Evolutionary conservation across 2,329 filamentous ascomycete species (phyloP), one percentile per base, ranked within the genome.

Genomic region (Scedosporium minutisporum): DNA sequence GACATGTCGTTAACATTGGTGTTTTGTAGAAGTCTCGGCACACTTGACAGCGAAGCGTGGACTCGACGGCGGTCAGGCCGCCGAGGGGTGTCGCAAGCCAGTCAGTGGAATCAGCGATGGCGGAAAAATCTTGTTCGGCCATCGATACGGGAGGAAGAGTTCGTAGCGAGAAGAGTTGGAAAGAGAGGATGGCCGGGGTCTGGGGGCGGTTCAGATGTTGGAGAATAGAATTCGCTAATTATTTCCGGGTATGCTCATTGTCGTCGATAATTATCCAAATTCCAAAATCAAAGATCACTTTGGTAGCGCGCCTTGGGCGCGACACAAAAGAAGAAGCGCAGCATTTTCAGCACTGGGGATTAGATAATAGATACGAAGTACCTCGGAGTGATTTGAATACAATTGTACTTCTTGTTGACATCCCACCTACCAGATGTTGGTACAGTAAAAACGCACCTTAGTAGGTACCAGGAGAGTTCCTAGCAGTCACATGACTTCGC

Each of bases 21-120:
- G 92, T 96, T 65, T 86, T 86, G 78, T 90, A 97, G 76, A 97
- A 96, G 74, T 99, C 96, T 73, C 97, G 97, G 84, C 95, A 99
- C 64, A 99, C 90, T 75, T 97, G 91, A 76, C 95, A 99, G 68
- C 95, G 90, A 21, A 99, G 81, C 3, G 92, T 87, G 64, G 89
- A 87, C 71, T 99, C 95, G 65, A 99, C 84, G 14, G 83, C 78
- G 58, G 86, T 80, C 62, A 96, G 82, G 14, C 78, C 78, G 16
- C 84, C 76, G 1, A 96, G 78, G 1, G 86, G 82, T 12, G 91
- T 96, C 10, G 78, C 70, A 5, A 92, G 80, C 91, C 91, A 96
- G 77, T 96, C 91, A 61, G 90, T 93, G n/a, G 90, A 87, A 75
- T 95, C 90, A 59, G 88, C 76, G 51, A 93, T 77, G 64, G 80